Evolutionary conservation across 352 stramenopile species (phyloP).

Genomic region (Globisporangium cylindrosporum): DNA sequence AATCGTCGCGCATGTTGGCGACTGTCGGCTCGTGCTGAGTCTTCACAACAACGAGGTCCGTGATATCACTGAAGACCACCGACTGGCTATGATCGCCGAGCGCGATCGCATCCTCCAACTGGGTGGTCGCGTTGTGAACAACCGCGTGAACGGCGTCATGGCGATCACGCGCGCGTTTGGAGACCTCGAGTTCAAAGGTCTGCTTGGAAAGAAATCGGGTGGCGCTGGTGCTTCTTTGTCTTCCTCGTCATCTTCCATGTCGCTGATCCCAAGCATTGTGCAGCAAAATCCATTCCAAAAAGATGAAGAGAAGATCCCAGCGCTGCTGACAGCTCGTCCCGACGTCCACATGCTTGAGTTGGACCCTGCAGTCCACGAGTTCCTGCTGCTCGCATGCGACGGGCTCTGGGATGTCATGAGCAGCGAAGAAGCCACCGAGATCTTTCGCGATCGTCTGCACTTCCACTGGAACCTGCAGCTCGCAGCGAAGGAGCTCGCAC

Average conservation of each 20-base stretch:
- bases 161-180: conserved; percentile 84
- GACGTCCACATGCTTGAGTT: conserved; percentile 45
- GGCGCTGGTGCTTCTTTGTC: conserved; percentile 3
- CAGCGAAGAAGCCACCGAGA: conserved; percentile 53
- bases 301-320: conserved; percentile 52
- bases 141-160: conserved; percentile 81
- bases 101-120: conserved; percentile 45
- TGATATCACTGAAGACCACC: conserved; percentile 69
- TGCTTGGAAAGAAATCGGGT: conserved; percentile 20
- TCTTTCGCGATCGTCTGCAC: conserved; percentile 49
- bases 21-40: conserved; percentile 66
- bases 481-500: conserved; percentile 64
- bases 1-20: conserved; percentile 65
- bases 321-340: conserved; percentile 49
- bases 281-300: conserved; percentile 32
- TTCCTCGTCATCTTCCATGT: conserved; percentile 3
- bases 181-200: conserved; percentile 80
- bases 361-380: conserved; percentile 41
- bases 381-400: conserved; percentile 79
- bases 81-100: conserved; percentile 46
- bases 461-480: conserved; percentile 55
- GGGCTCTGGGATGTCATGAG: conserved; percentile 83
- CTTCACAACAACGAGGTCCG: conserved; percentile 35
- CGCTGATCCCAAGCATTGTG: conserved; percentile 17
- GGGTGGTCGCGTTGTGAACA: conserved; percentile 74